phyloP scores from a whole-genome alignment of 306 rosid genomes.

The Sicyos edulis region DNA sequence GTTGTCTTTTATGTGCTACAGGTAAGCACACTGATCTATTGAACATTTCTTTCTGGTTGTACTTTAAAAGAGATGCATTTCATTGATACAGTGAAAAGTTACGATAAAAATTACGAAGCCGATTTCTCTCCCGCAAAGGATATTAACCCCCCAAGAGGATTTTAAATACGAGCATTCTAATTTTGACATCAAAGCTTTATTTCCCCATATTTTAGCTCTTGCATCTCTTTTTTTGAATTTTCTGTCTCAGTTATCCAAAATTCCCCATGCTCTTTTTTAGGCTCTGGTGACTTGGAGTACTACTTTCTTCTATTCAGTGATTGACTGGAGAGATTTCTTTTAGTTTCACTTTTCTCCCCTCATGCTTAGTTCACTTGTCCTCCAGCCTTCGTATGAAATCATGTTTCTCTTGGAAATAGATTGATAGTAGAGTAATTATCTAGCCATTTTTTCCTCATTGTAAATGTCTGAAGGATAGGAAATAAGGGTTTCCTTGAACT shows the following conservation, averaged over 20 bases:
- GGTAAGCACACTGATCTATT: constrained; percentile 43
- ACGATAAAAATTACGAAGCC: too few relatives aligned
- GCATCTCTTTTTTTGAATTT: too few relatives aligned
- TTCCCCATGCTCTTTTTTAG: background rate
- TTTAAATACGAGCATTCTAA: too few relatives aligned
- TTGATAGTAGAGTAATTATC: background rate
- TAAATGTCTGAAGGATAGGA: background rate
- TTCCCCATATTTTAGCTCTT: too few relatives aligned
- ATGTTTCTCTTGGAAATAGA: background rate
- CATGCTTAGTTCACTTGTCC: background rate
- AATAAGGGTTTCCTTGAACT: background rate
- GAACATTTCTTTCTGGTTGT: background rate
- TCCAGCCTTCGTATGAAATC: background rate
- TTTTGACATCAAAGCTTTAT: too few relatives aligned
- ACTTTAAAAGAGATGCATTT: background rate
- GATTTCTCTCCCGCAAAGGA: too few relatives aligned
- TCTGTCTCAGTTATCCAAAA: background rate
- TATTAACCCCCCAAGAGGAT: too few relatives aligned
- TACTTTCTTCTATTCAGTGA: background rate
- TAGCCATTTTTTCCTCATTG: background rate
- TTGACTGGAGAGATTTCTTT: background rate
- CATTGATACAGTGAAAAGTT: background rate
- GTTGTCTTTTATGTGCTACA: constrained; percentile 94
- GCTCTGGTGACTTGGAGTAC: constrained; percentile 1
- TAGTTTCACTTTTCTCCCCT: background rate